These are phyloP conservation scores for Takakia lepidozioides DNA, from an alignment of 225 moss, liverwort and hornwort species.

Conservation along the genomic window DNA sequence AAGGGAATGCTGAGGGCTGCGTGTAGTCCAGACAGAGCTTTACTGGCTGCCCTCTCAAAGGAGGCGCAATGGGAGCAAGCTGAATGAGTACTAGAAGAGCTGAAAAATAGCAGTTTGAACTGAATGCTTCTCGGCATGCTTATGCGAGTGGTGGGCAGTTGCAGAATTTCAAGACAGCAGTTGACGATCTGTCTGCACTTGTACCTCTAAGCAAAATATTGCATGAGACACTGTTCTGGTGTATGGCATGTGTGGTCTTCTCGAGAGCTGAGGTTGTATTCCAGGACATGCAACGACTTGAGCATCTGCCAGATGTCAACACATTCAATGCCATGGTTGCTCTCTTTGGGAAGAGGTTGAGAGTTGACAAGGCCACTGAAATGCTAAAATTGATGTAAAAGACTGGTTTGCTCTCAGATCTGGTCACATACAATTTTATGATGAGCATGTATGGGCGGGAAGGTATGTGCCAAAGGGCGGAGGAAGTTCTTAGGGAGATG, in stretches of 20 bases:
- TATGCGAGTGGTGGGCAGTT: slow-evolving; percentile 75
- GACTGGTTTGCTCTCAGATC: slow-evolving; percentile 60
- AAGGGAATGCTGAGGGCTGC: slow-evolving; percentile 84
- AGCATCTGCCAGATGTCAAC: slow-evolving; percentile 54
- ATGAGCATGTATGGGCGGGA: slow-evolving; percentile 98
- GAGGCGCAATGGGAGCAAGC: slow-evolving; percentile 84
- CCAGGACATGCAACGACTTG: slow-evolving; percentile 53
- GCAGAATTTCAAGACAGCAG: slow-evolving; percentile 37
- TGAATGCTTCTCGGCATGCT: slow-evolving; percentile 80
- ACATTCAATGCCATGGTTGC: slow-evolving; percentile 93
- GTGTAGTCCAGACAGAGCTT: slow-evolving; percentile 69
- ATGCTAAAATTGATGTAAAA: slow-evolving; percentile 34
- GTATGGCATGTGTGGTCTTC: slow-evolving; percentile 75
- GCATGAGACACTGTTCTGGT: slow-evolving; percentile 80
- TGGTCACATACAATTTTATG: slow-evolving; percentile 86
- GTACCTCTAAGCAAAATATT: slow-evolving; percentile 51
- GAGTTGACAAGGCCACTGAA: slow-evolving; percentile 71
- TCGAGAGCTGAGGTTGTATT: slow-evolving; percentile 70
- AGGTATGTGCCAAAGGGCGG: slow-evolving; percentile 80
- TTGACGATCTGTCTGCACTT: slow-evolving; percentile 31
- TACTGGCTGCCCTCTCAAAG: slow-evolving; percentile 81
- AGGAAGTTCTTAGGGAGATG: slow-evolving; percentile 77
- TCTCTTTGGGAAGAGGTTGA: slow-evolving; percentile 79
- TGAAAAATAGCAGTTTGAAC: slow-evolving; percentile 46
- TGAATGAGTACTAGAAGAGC: slow-evolving; percentile 60